Evolutionary conservation across 1,139 yeast genomes (phyloP).

Genomic region (Yamadazyma sp.): DNA sequence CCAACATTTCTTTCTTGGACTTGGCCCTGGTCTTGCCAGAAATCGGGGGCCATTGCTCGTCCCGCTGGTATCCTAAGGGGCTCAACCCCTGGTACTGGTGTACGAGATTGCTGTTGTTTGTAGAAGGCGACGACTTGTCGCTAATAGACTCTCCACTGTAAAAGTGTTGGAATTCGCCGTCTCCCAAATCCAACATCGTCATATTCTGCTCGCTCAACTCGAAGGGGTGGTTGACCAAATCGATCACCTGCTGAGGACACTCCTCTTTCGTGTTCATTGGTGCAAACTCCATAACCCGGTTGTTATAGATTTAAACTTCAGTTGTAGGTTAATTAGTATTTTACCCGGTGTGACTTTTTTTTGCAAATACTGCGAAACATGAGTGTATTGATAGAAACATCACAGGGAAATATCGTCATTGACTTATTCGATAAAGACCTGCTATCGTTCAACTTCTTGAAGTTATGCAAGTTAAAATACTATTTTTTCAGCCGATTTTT

Average conservation of each 20-base stretch:
- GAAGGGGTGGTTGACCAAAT: background rate
- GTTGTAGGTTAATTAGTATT: too few species aligned
- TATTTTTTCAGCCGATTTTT: slow-evolving; percentile 54
- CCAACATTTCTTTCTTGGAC: slow-evolving; percentile 28
- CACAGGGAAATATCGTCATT: slow-evolving; percentile 52
- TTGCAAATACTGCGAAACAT: slow-evolving; percentile 23
- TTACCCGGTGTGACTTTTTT: background rate
- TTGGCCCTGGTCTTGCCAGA: slow-evolving; percentile 7
- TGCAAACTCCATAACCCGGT: slow-evolving; percentile 1
- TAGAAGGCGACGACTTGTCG: slow-evolving; percentile 19
- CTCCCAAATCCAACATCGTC: slow-evolving; percentile 13
- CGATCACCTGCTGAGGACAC: background rate
- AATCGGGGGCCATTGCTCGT: too few species aligned
- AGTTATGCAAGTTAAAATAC: slow-evolving; percentile 53
- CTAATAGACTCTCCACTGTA: slow-evolving; percentile 14
- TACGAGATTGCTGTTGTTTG: slow-evolving; percentile 9
- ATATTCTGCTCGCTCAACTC: slow-evolving; percentile 15
- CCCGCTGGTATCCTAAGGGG: too few species aligned
- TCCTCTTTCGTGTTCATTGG: background rate
- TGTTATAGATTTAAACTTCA: too few species aligned
- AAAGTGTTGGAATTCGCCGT: slow-evolving; percentile 6
- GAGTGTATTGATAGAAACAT: slow-evolving; percentile 63
- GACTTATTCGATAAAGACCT: slow-evolving; percentile 41
- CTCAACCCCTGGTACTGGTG: background rate
- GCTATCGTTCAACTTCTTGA: slow-evolving; percentile 46